Evolutionary conservation across 768 basidiomycete species (phyloP).

Genomic region (Hericium rajendrae): DNA sequence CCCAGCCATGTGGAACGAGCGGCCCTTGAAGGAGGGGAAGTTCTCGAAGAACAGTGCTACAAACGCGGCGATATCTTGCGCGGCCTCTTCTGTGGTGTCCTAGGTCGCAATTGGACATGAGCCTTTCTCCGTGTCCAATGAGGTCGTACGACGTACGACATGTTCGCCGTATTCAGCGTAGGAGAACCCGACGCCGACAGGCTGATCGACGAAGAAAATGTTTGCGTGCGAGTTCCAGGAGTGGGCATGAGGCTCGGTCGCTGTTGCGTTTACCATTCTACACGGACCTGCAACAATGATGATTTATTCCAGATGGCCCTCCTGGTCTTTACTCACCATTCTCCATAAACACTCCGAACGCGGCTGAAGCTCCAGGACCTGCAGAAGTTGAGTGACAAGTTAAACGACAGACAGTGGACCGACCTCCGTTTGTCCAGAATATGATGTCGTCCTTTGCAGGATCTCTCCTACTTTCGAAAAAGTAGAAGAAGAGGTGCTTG

Average conservation of each 20-base stretch:
- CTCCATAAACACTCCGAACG: conserved; percentile 35
- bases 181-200: conserved; percentile 28
- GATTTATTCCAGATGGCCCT: no score
- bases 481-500: conserved; percentile 61
- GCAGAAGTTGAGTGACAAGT: neutral
- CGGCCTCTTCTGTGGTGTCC: conserved; percentile 59
- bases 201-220: conserved; percentile 38
- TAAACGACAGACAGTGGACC: conserved; percentile 1
- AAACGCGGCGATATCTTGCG: conserved; percentile 62
- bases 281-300: conserved; percentile 35
- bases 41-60: conserved; percentile 66
- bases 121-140: neutral
- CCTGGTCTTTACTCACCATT: conserved; percentile 23
- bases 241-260: conserved; percentile 40
- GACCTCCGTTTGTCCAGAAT: conserved; percentile 30
- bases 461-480: conserved; percentile 35
- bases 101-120: conserved; percentile 14
- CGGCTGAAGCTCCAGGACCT: conserved; percentile 20
- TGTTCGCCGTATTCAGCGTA: conserved; percentile 49
- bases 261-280: conserved; percentile 40
- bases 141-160: conserved; percentile 29
- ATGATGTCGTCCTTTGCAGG: conserved; percentile 23
- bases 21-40: conserved; percentile 61
- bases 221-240: conserved; percentile 64
- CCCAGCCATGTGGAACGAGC: conserved; percentile 33